phyloP scores from a whole-genome alignment of 768 basidiomycete species.

The Amanita rimosa region DNA sequence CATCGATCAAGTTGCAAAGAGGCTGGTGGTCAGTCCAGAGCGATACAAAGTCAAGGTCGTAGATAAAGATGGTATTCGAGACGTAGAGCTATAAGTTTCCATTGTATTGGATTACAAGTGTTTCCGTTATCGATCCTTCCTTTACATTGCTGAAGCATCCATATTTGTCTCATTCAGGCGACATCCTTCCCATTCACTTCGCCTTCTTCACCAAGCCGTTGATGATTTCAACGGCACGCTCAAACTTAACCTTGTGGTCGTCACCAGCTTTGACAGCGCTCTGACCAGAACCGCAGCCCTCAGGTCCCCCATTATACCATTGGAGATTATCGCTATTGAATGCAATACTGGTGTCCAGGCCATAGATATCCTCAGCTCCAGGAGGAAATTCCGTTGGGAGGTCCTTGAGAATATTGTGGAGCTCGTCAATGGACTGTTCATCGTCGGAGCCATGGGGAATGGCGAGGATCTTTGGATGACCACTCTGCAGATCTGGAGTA shows the following conservation, averaged over 20 bases:
- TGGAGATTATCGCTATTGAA: constrained; percentile 44
- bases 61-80: constrained; percentile 83
- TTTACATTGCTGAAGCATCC: no score
- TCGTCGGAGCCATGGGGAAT: constrained; percentile 12
- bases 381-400: constrained; percentile 46
- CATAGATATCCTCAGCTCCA: constrained; percentile 66
- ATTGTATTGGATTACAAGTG: constrained; percentile 2
- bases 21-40: constrained; percentile 68
- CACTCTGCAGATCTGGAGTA: constrained; percentile 27
- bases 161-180: no score
- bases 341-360: constrained; percentile 52
- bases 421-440: constrained; percentile 38
- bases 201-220: constrained; percentile 32
- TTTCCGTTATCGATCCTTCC: background rate
- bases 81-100: constrained; percentile 50
- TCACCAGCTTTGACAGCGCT: constrained; percentile 39
- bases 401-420: constrained; percentile 45
- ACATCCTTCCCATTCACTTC: constrained; percentile 4
- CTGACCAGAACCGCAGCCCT: constrained; percentile 44
- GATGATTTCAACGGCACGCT: constrained; percentile 59
- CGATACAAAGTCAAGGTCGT: constrained; percentile 86
- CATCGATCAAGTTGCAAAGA: constrained; percentile 79
- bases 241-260: constrained; percentile 58
- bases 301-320: constrained; percentile 54
- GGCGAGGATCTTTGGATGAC: constrained; percentile 29